phyloP scores from a whole-genome alignment of 2,329 filamentous ascomycete species.

The Aspergillus latus region DNA sequence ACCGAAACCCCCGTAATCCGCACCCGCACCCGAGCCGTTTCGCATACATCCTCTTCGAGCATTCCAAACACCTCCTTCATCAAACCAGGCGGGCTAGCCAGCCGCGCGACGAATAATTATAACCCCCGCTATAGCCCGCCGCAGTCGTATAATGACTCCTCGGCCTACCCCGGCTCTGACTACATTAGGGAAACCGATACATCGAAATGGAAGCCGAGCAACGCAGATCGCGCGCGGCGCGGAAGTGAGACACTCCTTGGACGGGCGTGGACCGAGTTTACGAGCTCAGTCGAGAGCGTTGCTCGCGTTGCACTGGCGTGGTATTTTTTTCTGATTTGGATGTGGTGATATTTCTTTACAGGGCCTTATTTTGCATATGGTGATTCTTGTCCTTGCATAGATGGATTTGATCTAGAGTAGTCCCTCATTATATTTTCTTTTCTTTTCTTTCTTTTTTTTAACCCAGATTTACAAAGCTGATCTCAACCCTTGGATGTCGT shows the following conservation, averaged over 20 bases:
- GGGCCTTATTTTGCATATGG: too few species aligned
- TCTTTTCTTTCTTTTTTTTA: too few species aligned
- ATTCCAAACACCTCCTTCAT: slow-evolving; percentile 34
- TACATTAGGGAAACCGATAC: slow-evolving; percentile 22
- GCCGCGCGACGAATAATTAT: slow-evolving; percentile 24
- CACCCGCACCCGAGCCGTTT: slow-evolving; percentile 24
- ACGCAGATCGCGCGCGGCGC: slow-evolving; percentile 20
- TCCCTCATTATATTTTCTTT: too few species aligned
- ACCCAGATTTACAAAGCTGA: too few species aligned
- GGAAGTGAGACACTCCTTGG: slow-evolving; percentile 25
- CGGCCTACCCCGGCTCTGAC: slow-evolving; percentile 25
- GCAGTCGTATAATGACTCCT: slow-evolving; percentile 23
- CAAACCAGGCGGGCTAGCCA: slow-evolving; percentile 30
- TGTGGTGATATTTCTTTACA: slow-evolving; percentile 47
- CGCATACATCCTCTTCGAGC: slow-evolving; percentile 28
- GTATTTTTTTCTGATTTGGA: slow-evolving; percentile 67
- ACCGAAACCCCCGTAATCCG: slow-evolving; percentile 28
- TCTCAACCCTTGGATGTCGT: too few species aligned
- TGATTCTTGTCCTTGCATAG: too few species aligned
- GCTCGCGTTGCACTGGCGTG: slow-evolving; percentile 62
- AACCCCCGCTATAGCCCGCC: slow-evolving; percentile 22
- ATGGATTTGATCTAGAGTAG: too few species aligned
- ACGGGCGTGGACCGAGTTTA: slow-evolving; percentile 60
- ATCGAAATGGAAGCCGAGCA: slow-evolving; percentile 31
- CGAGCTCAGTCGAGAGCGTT: slow-evolving; percentile 62